Base-by-base conservation (phyloP, 805 yeast genomes). In the Citeromyces matritensis region DNA sequence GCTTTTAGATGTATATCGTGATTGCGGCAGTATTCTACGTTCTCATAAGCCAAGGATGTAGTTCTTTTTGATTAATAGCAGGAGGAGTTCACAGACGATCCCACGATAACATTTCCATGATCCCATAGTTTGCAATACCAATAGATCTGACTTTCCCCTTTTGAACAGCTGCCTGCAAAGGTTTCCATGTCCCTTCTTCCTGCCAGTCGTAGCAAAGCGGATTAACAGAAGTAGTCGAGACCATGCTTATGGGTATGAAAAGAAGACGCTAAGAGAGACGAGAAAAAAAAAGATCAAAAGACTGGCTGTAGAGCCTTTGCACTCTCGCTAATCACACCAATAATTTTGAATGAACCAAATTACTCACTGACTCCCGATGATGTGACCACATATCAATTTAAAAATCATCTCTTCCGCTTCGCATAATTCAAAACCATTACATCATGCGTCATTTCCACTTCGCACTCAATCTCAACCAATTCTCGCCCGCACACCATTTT, bases 101-200 rank as follows among this genome's bases (percentile, higher is more conserved):
- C 61, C 69, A 65, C 5, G 43, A 44, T 24, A 65, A 43, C 15
- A 76, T 47, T 47, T 74, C 79, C 42, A 69, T 49, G 14, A 55
- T 46, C 11, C 79, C 79, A 43, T 60, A 74, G 49, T 74, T 75
- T 23, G 80, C 70, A 6, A 76, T 79, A 14, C 83, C 83, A 34
- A 76, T 66, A 30, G 56, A 55, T 38, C 57, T 60, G 17, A 73
- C 60, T 30, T 45, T 51, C 9, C 78, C 79, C 6, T 51, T 47
- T 17, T 50, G 63, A 7, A 65, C 73, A 4, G 64, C 64, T 34
- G 70, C 70, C 47, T 74, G 71, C 42, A 74, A 53, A 4, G 73
- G 75, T 33, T 51, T 45, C 63, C 70, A 76, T 4, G 69, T 56
- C 30, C 61, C 69, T 49, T 49, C 34, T 39, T 49, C 37, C 47